Evolutionary conservation across 1,139 yeast species (phyloP).

Genomic region (Pichia sp.): DNA sequence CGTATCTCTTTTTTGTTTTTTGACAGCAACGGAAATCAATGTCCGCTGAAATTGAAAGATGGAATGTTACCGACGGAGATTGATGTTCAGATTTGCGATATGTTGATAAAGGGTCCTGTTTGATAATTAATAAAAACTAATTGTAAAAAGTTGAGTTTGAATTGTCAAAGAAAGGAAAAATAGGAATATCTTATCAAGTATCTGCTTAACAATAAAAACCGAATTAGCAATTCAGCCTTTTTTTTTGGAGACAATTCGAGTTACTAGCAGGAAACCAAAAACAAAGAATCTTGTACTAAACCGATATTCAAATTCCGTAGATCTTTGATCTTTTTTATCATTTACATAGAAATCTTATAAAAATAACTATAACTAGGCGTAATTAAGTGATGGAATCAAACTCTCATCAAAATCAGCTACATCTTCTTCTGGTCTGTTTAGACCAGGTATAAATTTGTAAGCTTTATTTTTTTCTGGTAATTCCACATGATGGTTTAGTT

Average conservation of each 20-base stretch:
- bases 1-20: background rate
- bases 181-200: no score
- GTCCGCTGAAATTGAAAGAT: background rate
- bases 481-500: background rate
- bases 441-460: background rate
- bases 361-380: background rate
- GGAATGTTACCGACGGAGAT: background rate
- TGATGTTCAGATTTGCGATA: background rate
- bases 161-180: no score
- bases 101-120: no score
- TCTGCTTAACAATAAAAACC: no score
- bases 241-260: no score
- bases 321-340: no score
- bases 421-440: background rate
- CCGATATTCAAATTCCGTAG: no score
- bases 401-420: slow-evolving; percentile 3
- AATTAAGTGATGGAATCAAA: slow-evolving; percentile 5
- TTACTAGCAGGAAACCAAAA: no score
- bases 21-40: background rate
- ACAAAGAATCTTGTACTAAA: no score
- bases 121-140: no score
- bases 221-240: no score
- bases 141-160: no score
- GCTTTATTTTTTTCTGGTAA: background rate
- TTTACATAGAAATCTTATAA: background rate